Evolutionary conservation across 164 flowering plant species (phyloP), one percentile per base, ranked within the genome.

Genomic region (Malania oleifera): DNA sequence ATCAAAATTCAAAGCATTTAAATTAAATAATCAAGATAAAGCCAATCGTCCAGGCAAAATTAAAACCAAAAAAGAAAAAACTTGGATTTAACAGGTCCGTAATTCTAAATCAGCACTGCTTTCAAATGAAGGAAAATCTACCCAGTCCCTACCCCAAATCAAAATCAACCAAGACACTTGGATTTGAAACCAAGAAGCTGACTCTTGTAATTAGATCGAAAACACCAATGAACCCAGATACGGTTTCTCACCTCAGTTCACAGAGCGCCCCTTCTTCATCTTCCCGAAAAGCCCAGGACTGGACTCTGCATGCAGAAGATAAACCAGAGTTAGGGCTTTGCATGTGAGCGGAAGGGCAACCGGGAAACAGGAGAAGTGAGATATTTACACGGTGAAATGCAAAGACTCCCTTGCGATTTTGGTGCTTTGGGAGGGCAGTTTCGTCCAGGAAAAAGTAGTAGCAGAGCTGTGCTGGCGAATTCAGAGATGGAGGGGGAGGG

Each of bases 161-260:
- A 56, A 56, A 59, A 38, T 3, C 18, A 19, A 19, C 10, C 17
- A 7, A 44, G 15, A 35, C 35, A 31, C 6, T 31, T 9, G 4
- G 35, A 31, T 31, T 31, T 31, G 35, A n/a, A 20, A 19, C 12
- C 59, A 50, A 56, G 2, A 52, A 46, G n/a, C 28, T 6, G n/a
- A 60, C 41, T 50, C 37, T 2, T n/a, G 48, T n/a, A n/a, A 49
- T 57, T 20, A 54, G 59, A 63, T 70, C 60, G 59, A 48, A 56
- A 44, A 43, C 23, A 56, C 15, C 41, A 26, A 9, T 22, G 57
- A 60, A 60, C 51, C 41, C 52, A 45, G 20, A 43, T 49, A 45
- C 45, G 55, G 52, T 1, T 47, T 43, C 65, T 62, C 67, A 66
- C 67, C 67, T 70, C 66, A 66, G 56, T 52, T 52, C 18, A 54